phyloP scores from a whole-genome alignment of 257 asterid species.

The Jacaranda mimosifolia region DNA sequence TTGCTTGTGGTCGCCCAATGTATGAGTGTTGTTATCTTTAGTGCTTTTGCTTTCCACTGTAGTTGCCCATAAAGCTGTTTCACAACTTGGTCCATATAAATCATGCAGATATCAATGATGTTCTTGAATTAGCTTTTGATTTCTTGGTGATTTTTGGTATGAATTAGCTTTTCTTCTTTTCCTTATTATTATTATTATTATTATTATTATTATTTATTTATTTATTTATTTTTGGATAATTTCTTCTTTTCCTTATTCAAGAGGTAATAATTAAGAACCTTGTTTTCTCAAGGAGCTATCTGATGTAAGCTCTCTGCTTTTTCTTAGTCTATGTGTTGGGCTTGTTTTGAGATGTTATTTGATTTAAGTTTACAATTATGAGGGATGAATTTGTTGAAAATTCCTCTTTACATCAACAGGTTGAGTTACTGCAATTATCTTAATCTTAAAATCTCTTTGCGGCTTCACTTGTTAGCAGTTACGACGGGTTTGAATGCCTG shows the following conservation, averaged over 20 bases:
- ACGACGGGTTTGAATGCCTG: neutral
- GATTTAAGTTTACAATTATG: neutral
- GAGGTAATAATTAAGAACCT: slow-evolving; percentile 1
- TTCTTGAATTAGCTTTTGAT: neutral
- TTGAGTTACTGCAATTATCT: neutral
- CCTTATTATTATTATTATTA: no score
- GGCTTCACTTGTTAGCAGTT: neutral
- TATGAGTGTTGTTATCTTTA: neutral
- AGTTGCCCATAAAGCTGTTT: neutral
- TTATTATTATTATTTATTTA: no score
- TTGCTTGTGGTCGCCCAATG: neutral
- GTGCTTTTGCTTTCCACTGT: neutral
- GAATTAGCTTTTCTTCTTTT: slow-evolving; percentile 5
- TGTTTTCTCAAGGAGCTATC: neutral
- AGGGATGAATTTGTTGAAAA: slow-evolving; percentile 7
- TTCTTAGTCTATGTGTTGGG: neutral
- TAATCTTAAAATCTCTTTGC: neutral
- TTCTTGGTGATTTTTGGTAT: slow-evolving; percentile 21
- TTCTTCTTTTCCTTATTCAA: slow-evolving; percentile 2
- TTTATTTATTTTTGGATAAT: no score
- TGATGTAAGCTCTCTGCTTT: neutral
- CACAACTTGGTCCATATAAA: neutral
- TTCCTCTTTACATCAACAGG: neutral
- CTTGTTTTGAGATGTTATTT: slow-evolving; percentile 6
- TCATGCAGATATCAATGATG: neutral